These are phyloP conservation scores for Areca catechu DNA, from an alignment of 176 grass and related monocot species.

Conservation along the genomic window DNA sequence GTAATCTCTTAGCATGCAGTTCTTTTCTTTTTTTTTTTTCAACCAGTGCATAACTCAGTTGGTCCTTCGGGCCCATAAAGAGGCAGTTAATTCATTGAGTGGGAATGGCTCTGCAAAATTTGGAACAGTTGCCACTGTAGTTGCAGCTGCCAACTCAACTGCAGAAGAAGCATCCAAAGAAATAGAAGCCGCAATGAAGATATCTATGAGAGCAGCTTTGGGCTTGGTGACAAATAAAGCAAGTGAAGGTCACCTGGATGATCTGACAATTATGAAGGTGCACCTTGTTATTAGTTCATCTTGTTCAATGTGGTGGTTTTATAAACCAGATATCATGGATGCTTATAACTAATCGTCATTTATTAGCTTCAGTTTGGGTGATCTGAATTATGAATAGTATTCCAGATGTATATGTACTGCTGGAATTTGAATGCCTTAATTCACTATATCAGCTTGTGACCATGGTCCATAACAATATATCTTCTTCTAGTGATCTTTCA, in stretches of 20 bases:
- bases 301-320: neutral
- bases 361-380: neutral
- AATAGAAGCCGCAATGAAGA: slow-evolving; percentile 82
- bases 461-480: no score
- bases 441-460: no score
- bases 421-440: no score
- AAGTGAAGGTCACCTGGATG: slow-evolving; percentile 70
- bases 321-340: no score
- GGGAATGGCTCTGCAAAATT: slow-evolving; percentile 60
- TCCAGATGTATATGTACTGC: no score
- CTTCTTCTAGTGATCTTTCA: no score
- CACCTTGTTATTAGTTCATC: slow-evolving; percentile 3
- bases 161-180: slow-evolving; percentile 87
- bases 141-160: slow-evolving; percentile 80
- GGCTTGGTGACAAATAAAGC: slow-evolving; percentile 46
- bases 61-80: slow-evolving; percentile 85
- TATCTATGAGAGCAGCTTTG: slow-evolving; percentile 74
- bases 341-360: neutral
- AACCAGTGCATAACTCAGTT: slow-evolving; percentile 76
- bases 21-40: neutral
- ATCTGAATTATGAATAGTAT: no score
- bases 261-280: slow-evolving; percentile 99
- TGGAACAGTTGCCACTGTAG: slow-evolving; percentile 84
- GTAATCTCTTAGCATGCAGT: neutral
- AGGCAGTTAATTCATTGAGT: slow-evolving; percentile 84